Evolutionary conservation across 768 basidiomycete genomes (phyloP).

Genomic region (Kwoniella pini): DNA sequence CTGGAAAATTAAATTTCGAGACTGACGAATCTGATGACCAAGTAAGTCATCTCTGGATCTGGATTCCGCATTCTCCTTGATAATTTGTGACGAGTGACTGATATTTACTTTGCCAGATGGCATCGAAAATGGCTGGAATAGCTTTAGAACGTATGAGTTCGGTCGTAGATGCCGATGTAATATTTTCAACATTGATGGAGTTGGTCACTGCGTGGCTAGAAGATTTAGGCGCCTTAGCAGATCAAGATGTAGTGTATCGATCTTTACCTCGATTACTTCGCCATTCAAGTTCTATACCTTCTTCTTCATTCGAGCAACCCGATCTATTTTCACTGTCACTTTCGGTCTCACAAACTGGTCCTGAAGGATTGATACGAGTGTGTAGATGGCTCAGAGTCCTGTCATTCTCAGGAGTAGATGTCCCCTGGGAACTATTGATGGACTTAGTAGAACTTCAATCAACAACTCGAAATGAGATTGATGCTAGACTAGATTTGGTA

Average conservation of each 20-base stretch:
- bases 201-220: slow-evolving; percentile 42
- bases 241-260: slow-evolving; percentile 29
- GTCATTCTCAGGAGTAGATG: slow-evolving; percentile 36
- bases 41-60: slow-evolving; percentile 12
- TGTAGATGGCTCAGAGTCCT: slow-evolving; percentile 43
- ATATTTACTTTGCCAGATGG: too few species aligned
- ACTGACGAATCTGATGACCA: slow-evolving; percentile 13
- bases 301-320: slow-evolving; percentile 1
- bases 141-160: slow-evolving; percentile 35
- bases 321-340: slow-evolving; percentile 22
- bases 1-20: not conserved
- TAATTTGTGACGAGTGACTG: too few species aligned
- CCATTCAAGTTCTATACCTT: not conserved
- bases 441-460: slow-evolving; percentile 24
- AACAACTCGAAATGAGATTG: slow-evolving; percentile 1
- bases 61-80: too few species aligned
- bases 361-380: slow-evolving; percentile 26
- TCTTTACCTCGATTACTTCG: slow-evolving; percentile 36
- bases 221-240: slow-evolving; percentile 36
- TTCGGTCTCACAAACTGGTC: slow-evolving; percentile 10
- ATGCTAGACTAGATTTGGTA: slow-evolving; percentile 33
- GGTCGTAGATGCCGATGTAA: slow-evolving; percentile 27
- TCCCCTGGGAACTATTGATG: slow-evolving; percentile 31
- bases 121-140: slow-evolving; percentile 25
- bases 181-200: slow-evolving; percentile 29